These are phyloP conservation scores for Tulasnella sp. DNA, from an alignment of 768 basidiomycete genomes.

Conservation along the genomic window DNA sequence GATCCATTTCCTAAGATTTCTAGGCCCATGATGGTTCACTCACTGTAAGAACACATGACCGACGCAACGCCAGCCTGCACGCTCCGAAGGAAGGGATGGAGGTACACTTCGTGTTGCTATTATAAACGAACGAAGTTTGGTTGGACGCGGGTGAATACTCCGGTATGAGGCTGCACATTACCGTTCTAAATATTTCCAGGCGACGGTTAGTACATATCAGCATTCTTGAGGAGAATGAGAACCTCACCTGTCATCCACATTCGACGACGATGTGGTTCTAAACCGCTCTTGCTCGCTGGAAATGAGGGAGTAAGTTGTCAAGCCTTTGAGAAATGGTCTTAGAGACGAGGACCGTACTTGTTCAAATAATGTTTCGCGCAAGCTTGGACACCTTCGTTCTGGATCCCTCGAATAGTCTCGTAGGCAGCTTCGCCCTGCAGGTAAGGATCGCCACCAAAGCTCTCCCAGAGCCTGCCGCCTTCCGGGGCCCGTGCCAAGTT, in stretches of 20 bases:
- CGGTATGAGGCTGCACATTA: conserved; percentile 52
- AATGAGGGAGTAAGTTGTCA: conserved; percentile 26
- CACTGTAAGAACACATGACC: conserved; percentile 76
- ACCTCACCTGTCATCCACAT: conserved; percentile 71
- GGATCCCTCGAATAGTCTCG: conserved; percentile 81
- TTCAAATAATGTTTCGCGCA: conserved; percentile 81
- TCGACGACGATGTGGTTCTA: conserved; percentile 46
- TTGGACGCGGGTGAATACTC: conserved; percentile 44
- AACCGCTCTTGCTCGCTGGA: conserved; percentile 46
- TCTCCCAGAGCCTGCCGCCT: conserved; percentile 91
- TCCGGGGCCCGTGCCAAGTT: conserved; percentile 75
- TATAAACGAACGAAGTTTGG: conserved; percentile 15
- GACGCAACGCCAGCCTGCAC: conserved; percentile 70
- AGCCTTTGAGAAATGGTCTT: neutral
- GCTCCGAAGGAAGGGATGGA: conserved; percentile 34
- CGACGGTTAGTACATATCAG: neutral
- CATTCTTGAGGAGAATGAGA: neutral
- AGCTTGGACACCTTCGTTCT: conserved; percentile 72
- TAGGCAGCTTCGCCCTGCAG: conserved; percentile 69
- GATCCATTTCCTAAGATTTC: neutral
- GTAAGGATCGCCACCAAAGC: conserved; percentile 65
- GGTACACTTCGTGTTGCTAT: conserved; percentile 35
- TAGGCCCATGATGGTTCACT: conserved; percentile 33
- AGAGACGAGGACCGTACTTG: conserved; percentile 42
- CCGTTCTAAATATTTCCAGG: neutral